These are phyloP conservation scores for Alternaria triticina DNA, from an alignment of 2,329 filamentous ascomycete species.

Conservation along the genomic window DNA sequence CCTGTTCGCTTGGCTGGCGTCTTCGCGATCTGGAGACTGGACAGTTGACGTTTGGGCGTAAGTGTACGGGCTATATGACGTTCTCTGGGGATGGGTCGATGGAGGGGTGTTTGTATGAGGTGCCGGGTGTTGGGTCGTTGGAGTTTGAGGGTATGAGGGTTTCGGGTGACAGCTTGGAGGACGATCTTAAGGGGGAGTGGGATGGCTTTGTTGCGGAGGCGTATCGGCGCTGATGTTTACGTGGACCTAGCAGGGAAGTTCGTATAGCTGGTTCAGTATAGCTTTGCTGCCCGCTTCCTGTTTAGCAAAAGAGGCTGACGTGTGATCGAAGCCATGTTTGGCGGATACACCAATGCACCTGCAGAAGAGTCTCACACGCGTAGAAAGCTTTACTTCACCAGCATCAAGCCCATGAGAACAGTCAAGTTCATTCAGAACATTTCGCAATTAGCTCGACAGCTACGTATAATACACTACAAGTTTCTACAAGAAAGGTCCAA, in stretches of 20 bases:
- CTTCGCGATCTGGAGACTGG: slow-evolving; percentile 33
- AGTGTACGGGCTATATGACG: slow-evolving; percentile 43
- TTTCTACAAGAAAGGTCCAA: not conserved
- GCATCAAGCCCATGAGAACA: not conserved
- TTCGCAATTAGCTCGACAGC: not conserved
- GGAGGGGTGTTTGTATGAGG: slow-evolving; percentile 26
- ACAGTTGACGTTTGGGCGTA: slow-evolving; percentile 38
- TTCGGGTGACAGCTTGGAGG: slow-evolving; percentile 22
- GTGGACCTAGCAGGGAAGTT: too few relatives aligned
- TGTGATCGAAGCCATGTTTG: too few relatives aligned
- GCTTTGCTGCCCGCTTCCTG: too few relatives aligned
- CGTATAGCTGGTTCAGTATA: too few relatives aligned
- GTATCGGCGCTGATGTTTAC: slow-evolving; percentile 23
- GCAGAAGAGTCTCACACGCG: too few relatives aligned
- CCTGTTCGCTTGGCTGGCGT: slow-evolving; percentile 37
- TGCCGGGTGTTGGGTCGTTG: slow-evolving; percentile 33
- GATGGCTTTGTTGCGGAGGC: slow-evolving; percentile 31
- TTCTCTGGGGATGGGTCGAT: slow-evolving; percentile 29
- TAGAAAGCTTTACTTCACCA: not conserved
- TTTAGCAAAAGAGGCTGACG: too few relatives aligned
- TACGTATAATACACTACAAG: not conserved
- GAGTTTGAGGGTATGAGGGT: slow-evolving; percentile 35
- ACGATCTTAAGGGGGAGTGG: slow-evolving; percentile 37
- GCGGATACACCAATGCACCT: too few relatives aligned
- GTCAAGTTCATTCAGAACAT: not conserved